A percentile compares a stretch with the other conserved stretches of the same genome.
Conservation (phyloP, 805 yeast genomes). For the Ascoidea tarda region DNA sequence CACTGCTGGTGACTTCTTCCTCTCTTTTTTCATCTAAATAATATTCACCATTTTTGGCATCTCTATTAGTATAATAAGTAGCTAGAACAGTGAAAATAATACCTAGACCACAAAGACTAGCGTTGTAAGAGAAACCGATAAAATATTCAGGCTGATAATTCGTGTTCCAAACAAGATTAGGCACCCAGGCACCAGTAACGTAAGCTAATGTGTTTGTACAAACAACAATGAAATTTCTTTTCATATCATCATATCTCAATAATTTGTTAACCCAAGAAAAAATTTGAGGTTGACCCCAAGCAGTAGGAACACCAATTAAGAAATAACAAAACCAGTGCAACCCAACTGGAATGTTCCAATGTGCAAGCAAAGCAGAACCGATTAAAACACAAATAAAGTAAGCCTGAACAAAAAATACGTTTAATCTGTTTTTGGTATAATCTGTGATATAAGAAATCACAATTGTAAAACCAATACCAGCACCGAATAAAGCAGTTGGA, state of each 20-base stretch:
- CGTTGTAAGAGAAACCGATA: constrained; percentile 23
- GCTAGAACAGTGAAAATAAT: constrained; percentile 17
- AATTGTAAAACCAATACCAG: constrained; percentile 24
- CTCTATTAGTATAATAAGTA: constrained; percentile 12
- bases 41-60: constrained; percentile 1
- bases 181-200: constrained; percentile 24
- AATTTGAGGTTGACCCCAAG: constrained; percentile 42
- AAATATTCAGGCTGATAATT: constrained; percentile 19
- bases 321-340: constrained; percentile 38
- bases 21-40: no score
- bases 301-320: constrained; percentile 29
- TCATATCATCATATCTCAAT: constrained; percentile 20
- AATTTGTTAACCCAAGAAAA: constrained; percentile 42
- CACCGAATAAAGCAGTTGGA: constrained; percentile 25
- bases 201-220: constrained; percentile 28
- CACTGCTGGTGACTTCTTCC: no score
- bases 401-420: constrained; percentile 20
- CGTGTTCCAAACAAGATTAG: constrained; percentile 23
- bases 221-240: constrained; percentile 24
- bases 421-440: constrained; percentile 20
- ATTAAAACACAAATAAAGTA: constrained; percentile 26
- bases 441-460: constrained; percentile 16
- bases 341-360: constrained; percentile 33
- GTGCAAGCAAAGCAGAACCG: constrained; percentile 28
- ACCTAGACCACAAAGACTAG: constrained; percentile 18